Percentiles rank a stretch among this genome's conserved stretches.
These are phyloP conservation scores for Sporobolomyces roseus DNA, from an alignment of 768 basidiomycete genomes.

Conservation along the genomic window DNA sequence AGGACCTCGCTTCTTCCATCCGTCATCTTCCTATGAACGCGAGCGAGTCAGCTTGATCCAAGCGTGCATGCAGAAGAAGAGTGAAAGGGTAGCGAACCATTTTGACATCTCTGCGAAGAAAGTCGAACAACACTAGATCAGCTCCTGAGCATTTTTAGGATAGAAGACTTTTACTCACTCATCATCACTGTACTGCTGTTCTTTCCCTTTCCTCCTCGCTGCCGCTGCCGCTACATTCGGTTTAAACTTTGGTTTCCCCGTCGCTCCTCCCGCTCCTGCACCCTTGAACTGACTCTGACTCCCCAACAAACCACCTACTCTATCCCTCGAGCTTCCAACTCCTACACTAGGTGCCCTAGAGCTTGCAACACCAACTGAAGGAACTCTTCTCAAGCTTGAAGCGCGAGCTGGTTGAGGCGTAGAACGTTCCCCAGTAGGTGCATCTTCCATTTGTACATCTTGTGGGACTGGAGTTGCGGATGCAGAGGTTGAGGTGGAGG, in stretches of 20 bases:
- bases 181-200: conserved; percentile 21
- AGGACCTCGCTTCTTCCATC: conserved; percentile 21
- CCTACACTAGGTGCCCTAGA: conserved; percentile 2
- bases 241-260: conserved; percentile 28
- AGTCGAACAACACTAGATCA: no score
- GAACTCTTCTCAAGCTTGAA: conserved; percentile 2
- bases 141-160: background rate
- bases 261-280: background rate
- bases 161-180: conserved; percentile 21
- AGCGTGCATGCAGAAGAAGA: background rate
- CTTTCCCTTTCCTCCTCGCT: conserved; percentile 9
- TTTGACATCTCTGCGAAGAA: conserved; percentile 33
- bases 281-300: conserved; percentile 34
- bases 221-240: conserved; percentile 29
- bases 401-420: background rate
- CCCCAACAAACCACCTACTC: conserved; percentile 36
- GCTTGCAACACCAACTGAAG: conserved; percentile 23
- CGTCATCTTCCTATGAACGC: conserved; percentile 14
- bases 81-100: conserved; percentile 15
- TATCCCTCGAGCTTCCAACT: conserved; percentile 20
- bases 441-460: background rate
- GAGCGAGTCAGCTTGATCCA: background rate
- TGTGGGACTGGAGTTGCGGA: conserved; percentile 14
- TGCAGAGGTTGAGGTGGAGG: background rate
- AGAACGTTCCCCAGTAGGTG: background rate